Percentiles rank a stretch among this genome's conserved stretches.
phyloP scores from a whole-genome alignment of 2,329 filamentous ascomycete genomes.

The Stemphylium lycopersici region DNA sequence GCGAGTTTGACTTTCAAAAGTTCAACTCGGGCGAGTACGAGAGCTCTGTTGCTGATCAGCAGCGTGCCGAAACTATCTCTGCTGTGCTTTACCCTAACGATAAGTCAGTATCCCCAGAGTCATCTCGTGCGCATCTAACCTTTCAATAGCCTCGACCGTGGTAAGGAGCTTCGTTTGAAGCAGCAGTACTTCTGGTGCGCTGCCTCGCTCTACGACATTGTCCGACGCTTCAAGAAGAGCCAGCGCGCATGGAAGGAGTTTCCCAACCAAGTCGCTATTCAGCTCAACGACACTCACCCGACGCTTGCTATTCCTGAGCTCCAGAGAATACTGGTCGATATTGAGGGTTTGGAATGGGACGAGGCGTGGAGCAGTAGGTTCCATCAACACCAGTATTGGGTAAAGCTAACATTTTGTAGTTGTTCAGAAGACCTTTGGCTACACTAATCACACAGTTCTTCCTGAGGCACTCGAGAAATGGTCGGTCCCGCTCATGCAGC shows the following conservation, averaged over 20 bases:
- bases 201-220: constrained; percentile 93
- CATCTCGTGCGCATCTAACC: constrained; percentile 15
- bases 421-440: constrained; percentile 74
- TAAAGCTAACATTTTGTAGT: constrained; percentile 40
- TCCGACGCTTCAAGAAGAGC: constrained; percentile 97
- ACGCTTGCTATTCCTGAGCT: constrained; percentile 95
- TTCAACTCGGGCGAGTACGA: constrained; percentile 99
- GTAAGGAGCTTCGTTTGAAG: constrained; percentile 96
- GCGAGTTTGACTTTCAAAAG: constrained; percentile 99
- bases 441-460: constrained; percentile 98
- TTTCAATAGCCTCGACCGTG: constrained; percentile 70
- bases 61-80: constrained; percentile 98
- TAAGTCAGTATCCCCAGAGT: constrained; percentile 57
- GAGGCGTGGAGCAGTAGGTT: constrained; percentile 78
- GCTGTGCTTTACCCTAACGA: constrained; percentile 97
- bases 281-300: constrained; percentile 97
- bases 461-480: constrained; percentile 98
- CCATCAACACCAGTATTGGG: constrained; percentile 25
- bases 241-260: constrained; percentile 91
- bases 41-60: constrained; percentile 96
- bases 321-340: constrained; percentile 87
- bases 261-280: constrained; percentile 92
- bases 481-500: constrained; percentile 90
- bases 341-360: constrained; percentile 92
- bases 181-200: constrained; percentile 99